Evolutionary conservation across 805 yeast species (phyloP), one percentile per base, ranked within the genome.

Genomic region (Candida namnaoensis): DNA sequence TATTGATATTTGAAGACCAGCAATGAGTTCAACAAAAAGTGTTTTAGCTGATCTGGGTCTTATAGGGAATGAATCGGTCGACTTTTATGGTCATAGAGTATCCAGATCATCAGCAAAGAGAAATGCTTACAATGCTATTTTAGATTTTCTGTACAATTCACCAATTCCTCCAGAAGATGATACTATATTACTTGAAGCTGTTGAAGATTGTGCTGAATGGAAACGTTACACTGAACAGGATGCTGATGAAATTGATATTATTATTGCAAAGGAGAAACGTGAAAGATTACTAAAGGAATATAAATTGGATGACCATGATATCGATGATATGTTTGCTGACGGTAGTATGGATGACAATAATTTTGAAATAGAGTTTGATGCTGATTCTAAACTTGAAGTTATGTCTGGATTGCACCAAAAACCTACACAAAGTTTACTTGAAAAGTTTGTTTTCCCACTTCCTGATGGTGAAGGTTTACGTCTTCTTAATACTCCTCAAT

Each of bases 401-500:
- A 19, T 49, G 35, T 45, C 47, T 12, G 60, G 60, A 9, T 35
- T 56, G 9, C 37, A 43, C 26, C 51, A 50, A 19, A 48, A 41
- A 25, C 42, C 50, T 8, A 41, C 41, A 1, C 30, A 38, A 7
- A 41, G 40, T 10, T 42, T 34, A 27, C 39, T 32, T 5, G 23
- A 33, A 8, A 35, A 33, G 5, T 52, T 52, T 30, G 39, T 47
- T 25, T 42, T 54, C 39, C 43, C 48, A 5, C 39, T 54, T 9
- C 60, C 60, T 2, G 43, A 44, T 37, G 53, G 55, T 9, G 49
- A 41, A 5, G 53, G 52, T 2, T 41, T 53, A 6, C 37, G 40
- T 7, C 34, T 39, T 9, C 26, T 53, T n/a, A 50, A 47, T 32
- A 24, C 35, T 7, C 34, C 34, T 5, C 27, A 40, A 15, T 41